Conservation (phyloP, 257 asterid genomes). For the Solanum pinnatisectum region DNA sequence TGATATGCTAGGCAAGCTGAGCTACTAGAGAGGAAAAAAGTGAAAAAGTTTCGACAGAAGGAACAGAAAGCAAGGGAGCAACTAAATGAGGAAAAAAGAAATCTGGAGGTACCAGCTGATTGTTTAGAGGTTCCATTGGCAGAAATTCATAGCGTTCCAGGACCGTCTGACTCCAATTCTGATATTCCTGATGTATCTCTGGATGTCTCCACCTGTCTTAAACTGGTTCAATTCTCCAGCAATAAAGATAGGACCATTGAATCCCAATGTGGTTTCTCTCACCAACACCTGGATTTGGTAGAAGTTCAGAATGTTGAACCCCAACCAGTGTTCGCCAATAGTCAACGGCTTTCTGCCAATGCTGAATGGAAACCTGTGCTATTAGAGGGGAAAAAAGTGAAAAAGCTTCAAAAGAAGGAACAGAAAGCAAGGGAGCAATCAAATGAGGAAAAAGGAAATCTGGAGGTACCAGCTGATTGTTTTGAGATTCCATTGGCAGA, state of each 20-base stretch:
- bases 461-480: slow-evolving; percentile 22
- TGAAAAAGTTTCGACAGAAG: slow-evolving; percentile 73
- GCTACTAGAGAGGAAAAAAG: slow-evolving; percentile 60
- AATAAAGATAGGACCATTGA: slow-evolving; percentile 31
- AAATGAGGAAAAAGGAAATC: slow-evolving; percentile 16
- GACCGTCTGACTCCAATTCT: slow-evolving; percentile 14
- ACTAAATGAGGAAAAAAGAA: slow-evolving; percentile 17
- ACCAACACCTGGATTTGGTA: slow-evolving; percentile 18
- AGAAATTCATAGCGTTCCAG: slow-evolving; percentile 32
- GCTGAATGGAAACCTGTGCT: slow-evolving; percentile 29
- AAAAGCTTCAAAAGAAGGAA: slow-evolving; percentile 73
- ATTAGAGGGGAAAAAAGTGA: slow-evolving; percentile 64
- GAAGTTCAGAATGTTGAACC: slow-evolving; percentile 28
- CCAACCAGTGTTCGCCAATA: slow-evolving; percentile 18
- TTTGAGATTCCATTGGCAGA: slow-evolving; percentile 35
- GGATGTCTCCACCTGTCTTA: slow-evolving; percentile 15
- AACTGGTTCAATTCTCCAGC: slow-evolving; percentile 25
- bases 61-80: slow-evolving; percentile 63
- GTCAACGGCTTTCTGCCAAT: slow-evolving; percentile 14
- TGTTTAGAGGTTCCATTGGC: slow-evolving; percentile 29
- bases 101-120: slow-evolving; percentile 20
- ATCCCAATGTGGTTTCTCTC: slow-evolving; percentile 17
- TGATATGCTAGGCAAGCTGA: slow-evolving; percentile 45
- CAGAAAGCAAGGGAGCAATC: slow-evolving; percentile 54
- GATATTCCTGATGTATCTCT: slow-evolving; percentile 8